phyloP scores from a whole-genome alignment of 2,329 filamentous ascomycete genomes.

The Aspergillus hortae region DNA sequence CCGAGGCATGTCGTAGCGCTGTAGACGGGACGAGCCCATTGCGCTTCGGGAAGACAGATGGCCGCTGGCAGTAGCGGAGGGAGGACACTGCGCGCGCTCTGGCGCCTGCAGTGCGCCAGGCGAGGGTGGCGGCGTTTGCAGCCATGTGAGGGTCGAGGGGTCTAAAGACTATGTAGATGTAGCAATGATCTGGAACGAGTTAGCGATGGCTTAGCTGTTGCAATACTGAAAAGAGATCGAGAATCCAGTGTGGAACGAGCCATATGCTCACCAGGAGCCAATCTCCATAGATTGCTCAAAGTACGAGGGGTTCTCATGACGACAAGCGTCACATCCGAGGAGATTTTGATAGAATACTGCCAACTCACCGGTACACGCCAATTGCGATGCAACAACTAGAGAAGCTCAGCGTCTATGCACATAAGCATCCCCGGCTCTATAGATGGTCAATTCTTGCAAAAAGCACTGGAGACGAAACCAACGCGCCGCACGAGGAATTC shows the following conservation, averaged over 20 bases:
- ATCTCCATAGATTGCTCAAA: too few relatives aligned
- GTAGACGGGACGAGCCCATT: background rate
- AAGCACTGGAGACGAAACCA: background rate
- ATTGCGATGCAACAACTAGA: background rate
- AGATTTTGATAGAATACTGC: background rate
- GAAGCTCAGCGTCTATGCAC: background rate
- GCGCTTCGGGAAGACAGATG: conserved; percentile 11
- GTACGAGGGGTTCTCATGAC: too few relatives aligned
- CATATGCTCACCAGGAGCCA: too few relatives aligned
- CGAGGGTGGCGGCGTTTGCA: conserved; percentile 19
- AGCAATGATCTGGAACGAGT: background rate
- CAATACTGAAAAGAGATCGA: too few relatives aligned
- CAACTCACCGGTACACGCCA: background rate
- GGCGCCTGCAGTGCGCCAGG: conserved; percentile 22
- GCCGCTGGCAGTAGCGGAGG: conserved; percentile 21
- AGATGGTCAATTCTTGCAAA: background rate
- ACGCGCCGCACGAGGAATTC: background rate
- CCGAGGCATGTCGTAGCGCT: conserved; percentile 13
- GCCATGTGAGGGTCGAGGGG: conserved; percentile 17
- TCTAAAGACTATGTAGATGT: background rate
- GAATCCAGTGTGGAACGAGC: too few relatives aligned
- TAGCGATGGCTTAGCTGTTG: too few relatives aligned
- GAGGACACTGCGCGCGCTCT: conserved; percentile 22
- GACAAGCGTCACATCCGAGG: background rate
- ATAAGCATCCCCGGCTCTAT: conserved; percentile 1